These are phyloP conservation scores for Syzygium syzygioides DNA, from an alignment of 441 rosid species.

Conservation along the genomic window DNA sequence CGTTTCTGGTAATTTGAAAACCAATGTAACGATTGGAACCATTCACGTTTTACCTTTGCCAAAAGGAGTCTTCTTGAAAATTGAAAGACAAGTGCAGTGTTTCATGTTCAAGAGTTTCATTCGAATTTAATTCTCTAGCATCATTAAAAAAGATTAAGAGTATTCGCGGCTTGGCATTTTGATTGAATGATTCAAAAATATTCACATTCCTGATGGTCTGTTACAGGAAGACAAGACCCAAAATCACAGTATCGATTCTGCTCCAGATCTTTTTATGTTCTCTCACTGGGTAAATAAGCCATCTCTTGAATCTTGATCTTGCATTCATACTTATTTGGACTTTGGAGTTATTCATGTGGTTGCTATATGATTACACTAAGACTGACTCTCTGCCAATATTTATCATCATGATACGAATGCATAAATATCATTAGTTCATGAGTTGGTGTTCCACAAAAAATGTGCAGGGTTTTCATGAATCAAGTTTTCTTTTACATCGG, in stretches of 20 bases:
- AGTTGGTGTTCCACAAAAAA: neutral
- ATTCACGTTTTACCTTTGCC: neutral
- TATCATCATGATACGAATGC: neutral
- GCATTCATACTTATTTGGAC: neutral
- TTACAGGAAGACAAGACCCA: conserved; percentile 4
- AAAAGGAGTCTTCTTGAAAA: neutral
- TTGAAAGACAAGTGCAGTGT: neutral
- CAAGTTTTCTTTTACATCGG: conserved; percentile 75
- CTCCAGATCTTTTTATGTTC: conserved; percentile 5
- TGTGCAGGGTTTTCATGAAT: conserved; percentile 58
- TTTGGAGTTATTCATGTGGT: neutral
- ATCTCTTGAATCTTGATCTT: neutral
- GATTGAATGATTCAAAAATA: neutral
- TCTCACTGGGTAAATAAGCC: neutral
- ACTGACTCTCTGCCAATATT: neutral
- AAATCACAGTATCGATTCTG: neutral
- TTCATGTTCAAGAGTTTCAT: neutral
- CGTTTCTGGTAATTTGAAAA: neutral
- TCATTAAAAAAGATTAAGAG: neutral
- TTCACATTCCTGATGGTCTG: neutral
- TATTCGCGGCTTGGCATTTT: neutral
- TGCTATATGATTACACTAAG: neutral
- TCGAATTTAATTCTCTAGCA: neutral
- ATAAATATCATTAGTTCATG: neutral
- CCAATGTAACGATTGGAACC: neutral